Evolutionary conservation across 208 protist species (phyloP).

Genomic region (Perkinsela sp.): DNA sequence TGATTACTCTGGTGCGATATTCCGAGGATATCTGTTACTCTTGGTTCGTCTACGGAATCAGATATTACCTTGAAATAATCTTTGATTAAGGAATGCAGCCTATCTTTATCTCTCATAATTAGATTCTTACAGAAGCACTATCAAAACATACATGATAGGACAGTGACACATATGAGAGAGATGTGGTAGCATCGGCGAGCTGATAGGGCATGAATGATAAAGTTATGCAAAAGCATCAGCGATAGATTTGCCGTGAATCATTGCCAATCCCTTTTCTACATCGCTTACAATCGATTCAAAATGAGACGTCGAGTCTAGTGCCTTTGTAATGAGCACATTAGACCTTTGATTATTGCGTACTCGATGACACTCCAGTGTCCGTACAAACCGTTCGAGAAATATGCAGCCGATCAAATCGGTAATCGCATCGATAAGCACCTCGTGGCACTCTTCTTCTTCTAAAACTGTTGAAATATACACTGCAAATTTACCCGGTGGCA

Average conservation of each 20-base stretch:
- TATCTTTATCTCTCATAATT: no score
- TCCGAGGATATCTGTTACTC: no score
- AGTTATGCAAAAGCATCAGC: no score
- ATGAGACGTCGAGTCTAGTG: constrained; percentile 87
- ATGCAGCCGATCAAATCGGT: constrained; percentile 71
- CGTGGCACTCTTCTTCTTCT: constrained; percentile 72
- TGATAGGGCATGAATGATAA: no score
- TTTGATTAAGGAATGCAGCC: no score
- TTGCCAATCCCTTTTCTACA: constrained; percentile 80
- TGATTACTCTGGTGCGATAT: no score
- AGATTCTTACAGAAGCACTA: no score
- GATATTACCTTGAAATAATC: no score
- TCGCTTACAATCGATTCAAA: constrained; percentile 91
- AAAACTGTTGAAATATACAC: constrained; percentile 86
- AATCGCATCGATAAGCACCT: constrained; percentile 66
- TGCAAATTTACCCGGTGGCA: constrained; percentile 82
- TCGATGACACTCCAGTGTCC: constrained; percentile 68
- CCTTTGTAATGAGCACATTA: constrained; percentile 79
- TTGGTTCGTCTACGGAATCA: no score
- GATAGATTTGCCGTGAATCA: constrained; percentile 65
- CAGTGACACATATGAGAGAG: no score
- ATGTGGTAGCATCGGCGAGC: no score
- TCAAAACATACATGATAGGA: no score
- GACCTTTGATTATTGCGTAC: constrained; percentile 53
- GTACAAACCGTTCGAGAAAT: constrained; percentile 48